phyloP scores from a whole-genome alignment of 495 filamentous ascomycete genomes.

The Aspergillus sparsus region DNA sequence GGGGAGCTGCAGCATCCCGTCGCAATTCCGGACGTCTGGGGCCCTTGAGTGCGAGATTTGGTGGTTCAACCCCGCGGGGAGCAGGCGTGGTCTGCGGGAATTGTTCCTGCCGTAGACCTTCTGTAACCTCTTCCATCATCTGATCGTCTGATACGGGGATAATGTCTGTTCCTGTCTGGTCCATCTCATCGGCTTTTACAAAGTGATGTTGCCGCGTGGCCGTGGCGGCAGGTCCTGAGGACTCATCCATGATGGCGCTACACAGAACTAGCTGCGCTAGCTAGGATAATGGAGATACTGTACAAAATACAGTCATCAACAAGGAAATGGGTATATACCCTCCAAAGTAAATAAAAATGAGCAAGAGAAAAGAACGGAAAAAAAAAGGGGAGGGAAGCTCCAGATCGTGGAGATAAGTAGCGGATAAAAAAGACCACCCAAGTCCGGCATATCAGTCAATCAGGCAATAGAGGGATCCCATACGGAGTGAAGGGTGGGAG shows the following conservation, averaged over 20 bases:
- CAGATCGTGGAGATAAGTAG: background rate
- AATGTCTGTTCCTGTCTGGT: slow-evolving; percentile 57
- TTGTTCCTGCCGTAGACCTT: slow-evolving; percentile 50
- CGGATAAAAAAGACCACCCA: background rate
- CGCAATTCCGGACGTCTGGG: slow-evolving; percentile 54
- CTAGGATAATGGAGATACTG: slow-evolving; percentile 13
- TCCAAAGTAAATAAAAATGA: background rate
- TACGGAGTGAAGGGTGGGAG: background rate
- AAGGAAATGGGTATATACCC: slow-evolving; percentile 1
- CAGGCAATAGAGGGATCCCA: background rate
- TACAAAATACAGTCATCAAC: background rate
- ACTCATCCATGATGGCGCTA: slow-evolving; percentile 34
- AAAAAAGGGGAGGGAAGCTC: background rate
- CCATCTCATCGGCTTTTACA: slow-evolving; percentile 57
- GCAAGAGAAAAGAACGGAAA: background rate
- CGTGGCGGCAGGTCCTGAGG: slow-evolving; percentile 25
- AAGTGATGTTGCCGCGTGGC: slow-evolving; percentile 44
- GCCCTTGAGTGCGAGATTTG: slow-evolving; percentile 23
- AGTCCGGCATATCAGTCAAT: background rate
- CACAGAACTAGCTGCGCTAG: background rate
- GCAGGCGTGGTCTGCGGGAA: slow-evolving; percentile 24
- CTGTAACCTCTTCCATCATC: slow-evolving; percentile 50
- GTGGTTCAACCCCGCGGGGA: slow-evolving; percentile 5
- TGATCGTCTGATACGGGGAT: slow-evolving; percentile 50
- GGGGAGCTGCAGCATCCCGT: slow-evolving; percentile 58